These are phyloP conservation scores for Starmera caribaea DNA, from an alignment of 805 yeast species.

Conservation along the genomic window DNA sequence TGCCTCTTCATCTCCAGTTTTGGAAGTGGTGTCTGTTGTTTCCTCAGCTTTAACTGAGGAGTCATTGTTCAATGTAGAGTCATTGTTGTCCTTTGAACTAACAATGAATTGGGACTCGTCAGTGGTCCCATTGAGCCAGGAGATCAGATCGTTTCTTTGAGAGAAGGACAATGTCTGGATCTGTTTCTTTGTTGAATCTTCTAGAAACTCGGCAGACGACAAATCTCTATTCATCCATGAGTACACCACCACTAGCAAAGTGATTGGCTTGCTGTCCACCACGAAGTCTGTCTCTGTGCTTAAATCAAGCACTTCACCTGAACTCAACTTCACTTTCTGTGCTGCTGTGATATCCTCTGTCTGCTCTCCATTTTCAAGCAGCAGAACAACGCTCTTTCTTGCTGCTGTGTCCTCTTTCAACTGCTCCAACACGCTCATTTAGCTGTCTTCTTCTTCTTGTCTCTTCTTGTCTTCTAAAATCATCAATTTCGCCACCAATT, in stretches of 20 bases:
- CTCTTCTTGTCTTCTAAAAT: not conserved
- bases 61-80: not conserved
- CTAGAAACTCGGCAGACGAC: constrained; percentile 72
- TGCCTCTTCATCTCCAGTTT: constrained; percentile 22
- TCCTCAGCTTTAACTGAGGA: not conserved
- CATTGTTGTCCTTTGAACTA: too few species aligned
- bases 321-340: constrained; percentile 18
- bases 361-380: constrained; percentile 15
- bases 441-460: not conserved
- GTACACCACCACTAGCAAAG: constrained; percentile 54
- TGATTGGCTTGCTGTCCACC: constrained; percentile 37
- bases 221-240: constrained; percentile 73
- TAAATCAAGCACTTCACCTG: constrained; percentile 22
- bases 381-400: constrained; percentile 12
- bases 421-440: not conserved
- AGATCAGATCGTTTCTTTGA: constrained; percentile 74
- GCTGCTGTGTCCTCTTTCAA: constrained; percentile 21
- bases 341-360: constrained; percentile 30
- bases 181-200: constrained; percentile 53
- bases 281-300: constrained; percentile 44
- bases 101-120: constrained; percentile 47
- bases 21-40: constrained; percentile 12
- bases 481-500: not conserved
- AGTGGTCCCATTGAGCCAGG: constrained; percentile 70
- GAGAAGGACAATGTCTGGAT: constrained; percentile 69